A percentile compares a stretch with the other conserved stretches of the same genome.
Conservation (phyloP, 805 yeast genomes). For the Candida coquimbonensis region DNA sequence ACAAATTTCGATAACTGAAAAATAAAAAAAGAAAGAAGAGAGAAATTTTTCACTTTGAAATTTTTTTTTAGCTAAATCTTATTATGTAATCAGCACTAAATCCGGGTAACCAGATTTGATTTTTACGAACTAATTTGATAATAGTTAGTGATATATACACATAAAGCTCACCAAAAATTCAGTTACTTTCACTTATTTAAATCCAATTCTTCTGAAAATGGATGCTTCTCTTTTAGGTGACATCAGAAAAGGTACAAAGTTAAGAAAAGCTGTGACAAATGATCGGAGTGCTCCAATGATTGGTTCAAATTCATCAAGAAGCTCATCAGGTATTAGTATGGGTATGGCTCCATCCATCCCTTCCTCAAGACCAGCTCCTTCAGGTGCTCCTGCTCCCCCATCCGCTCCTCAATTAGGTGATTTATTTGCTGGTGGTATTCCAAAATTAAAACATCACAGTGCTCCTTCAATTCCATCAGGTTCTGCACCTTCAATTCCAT, state of each 20-base stretch:
- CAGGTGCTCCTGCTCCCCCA: constrained; percentile 11
- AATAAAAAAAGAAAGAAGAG: too few species aligned
- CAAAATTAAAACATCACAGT: constrained; percentile 17
- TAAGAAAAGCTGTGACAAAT: constrained; percentile 59
- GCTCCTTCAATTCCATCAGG: not conserved
- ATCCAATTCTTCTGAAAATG: constrained; percentile 20
- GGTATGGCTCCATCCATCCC: constrained; percentile 10
- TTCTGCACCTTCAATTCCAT: constrained; percentile 19
- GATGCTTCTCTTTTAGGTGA: constrained; percentile 62
- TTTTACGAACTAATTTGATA: too few species aligned
- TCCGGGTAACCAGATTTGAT: too few species aligned
- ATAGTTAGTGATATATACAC: too few species aligned
- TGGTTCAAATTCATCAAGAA: constrained; percentile 9
- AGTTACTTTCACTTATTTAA: not conserved
- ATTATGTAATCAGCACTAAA: too few species aligned
- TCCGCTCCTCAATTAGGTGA: constrained; percentile 19
- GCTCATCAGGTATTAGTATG: constrained; percentile 4
- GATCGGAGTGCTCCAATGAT: constrained; percentile 59
- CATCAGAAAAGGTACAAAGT: constrained; percentile 61
- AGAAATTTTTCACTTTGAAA: too few species aligned
- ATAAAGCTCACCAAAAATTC: too few species aligned
- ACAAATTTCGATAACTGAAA: too few species aligned
- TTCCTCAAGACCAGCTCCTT: constrained; percentile 10
- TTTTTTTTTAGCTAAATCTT: too few species aligned
- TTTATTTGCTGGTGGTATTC: constrained; percentile 22